These are phyloP conservation scores for Penicillium longicatenatum DNA, from an alignment of 495 filamentous ascomycete species.

Conservation along the genomic window DNA sequence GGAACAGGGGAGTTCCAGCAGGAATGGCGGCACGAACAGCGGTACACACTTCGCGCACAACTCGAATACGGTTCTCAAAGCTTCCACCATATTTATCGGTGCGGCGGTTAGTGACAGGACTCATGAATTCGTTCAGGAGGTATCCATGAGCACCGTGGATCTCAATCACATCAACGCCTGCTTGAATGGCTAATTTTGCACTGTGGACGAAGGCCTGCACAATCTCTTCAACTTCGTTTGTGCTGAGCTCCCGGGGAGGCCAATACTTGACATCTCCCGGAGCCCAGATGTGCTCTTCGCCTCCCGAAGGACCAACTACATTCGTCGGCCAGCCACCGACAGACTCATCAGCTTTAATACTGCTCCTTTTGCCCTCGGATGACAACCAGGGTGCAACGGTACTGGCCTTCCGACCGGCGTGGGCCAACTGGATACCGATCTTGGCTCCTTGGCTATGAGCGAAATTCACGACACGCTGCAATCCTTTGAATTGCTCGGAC, in stretches of 20 bases:
- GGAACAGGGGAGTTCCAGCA: constrained; percentile 60
- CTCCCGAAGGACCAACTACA: constrained; percentile 59
- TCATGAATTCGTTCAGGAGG: constrained; percentile 68
- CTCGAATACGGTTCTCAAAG: constrained; percentile 56
- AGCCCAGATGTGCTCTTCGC: constrained; percentile 48
- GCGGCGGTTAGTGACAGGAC: constrained; percentile 58
- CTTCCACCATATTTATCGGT: constrained; percentile 64
- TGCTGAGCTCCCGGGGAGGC: constrained; percentile 40
- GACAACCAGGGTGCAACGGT: constrained; percentile 63
- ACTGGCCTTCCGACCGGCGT: constrained; percentile 75
- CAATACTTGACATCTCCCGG: constrained; percentile 38
- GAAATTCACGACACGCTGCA: constrained; percentile 64
- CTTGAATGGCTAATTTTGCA: constrained; percentile 60
- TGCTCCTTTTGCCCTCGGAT: constrained; percentile 24
- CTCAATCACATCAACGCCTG: constrained; percentile 67
- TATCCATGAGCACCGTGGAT: constrained; percentile 69
- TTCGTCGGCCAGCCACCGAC: constrained; percentile 70
- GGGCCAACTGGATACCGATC: constrained; percentile 70
- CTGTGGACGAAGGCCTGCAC: constrained; percentile 61
- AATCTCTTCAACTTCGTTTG: constrained; percentile 62
- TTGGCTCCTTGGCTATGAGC: constrained; percentile 63
- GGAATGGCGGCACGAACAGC: constrained; percentile 62
- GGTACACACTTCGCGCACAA: constrained; percentile 55
- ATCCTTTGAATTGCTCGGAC: constrained; percentile 59
- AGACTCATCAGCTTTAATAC: constrained; percentile 50